Conservation (phyloP, 192 early-diverging fungal species). For the Podila epigama region DNA sequence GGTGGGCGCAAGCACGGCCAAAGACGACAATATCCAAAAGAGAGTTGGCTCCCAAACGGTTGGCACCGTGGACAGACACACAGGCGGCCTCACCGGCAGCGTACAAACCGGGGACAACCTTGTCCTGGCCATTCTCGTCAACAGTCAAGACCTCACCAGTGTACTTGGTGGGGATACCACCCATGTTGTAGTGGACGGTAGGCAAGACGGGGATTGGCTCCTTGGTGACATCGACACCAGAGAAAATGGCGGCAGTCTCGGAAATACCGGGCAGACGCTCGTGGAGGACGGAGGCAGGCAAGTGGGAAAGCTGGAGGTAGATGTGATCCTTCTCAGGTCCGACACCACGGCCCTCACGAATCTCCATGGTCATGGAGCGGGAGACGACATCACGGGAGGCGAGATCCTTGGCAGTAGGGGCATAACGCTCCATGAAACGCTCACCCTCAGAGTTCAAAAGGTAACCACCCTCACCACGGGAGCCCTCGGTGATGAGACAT, state of each 20-base stretch:
- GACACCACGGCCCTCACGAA: slow-evolving; percentile 96
- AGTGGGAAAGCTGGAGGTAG: slow-evolving; percentile 93
- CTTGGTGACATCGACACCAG: slow-evolving; percentile 99
- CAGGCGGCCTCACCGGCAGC: slow-evolving; percentile 98
- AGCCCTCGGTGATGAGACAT: slow-evolving; percentile 95
- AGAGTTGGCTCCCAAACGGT: slow-evolving; percentile 98
- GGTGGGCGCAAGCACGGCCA: slow-evolving; percentile 94
- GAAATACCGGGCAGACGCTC: slow-evolving; percentile 98
- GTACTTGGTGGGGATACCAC: slow-evolving; percentile 97
- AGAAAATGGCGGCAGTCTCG: slow-evolving; percentile 98
- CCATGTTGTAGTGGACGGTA: slow-evolving; percentile 99
- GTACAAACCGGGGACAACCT: slow-evolving; percentile 95
- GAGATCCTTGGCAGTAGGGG: slow-evolving; percentile 97
- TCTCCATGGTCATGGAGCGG: slow-evolving; percentile 98
- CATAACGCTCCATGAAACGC: slow-evolving; percentile 99
- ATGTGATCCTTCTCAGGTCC: slow-evolving; percentile 97
- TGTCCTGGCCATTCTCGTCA: slow-evolving; percentile 84
- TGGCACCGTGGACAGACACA: slow-evolving; percentile 99
- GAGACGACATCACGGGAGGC: slow-evolving; percentile 99
- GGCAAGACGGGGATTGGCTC: slow-evolving; percentile 99
- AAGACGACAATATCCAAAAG: slow-evolving; percentile 98
- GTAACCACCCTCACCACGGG: slow-evolving; percentile 96
- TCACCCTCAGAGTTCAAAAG: slow-evolving; percentile 96
- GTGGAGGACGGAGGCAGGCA: slow-evolving; percentile 89
- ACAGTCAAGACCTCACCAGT: slow-evolving; percentile 93